These are phyloP conservation scores for Drosera spatulata DNA, from an alignment of 179 eudicot species.

Conservation along the genomic window DNA sequence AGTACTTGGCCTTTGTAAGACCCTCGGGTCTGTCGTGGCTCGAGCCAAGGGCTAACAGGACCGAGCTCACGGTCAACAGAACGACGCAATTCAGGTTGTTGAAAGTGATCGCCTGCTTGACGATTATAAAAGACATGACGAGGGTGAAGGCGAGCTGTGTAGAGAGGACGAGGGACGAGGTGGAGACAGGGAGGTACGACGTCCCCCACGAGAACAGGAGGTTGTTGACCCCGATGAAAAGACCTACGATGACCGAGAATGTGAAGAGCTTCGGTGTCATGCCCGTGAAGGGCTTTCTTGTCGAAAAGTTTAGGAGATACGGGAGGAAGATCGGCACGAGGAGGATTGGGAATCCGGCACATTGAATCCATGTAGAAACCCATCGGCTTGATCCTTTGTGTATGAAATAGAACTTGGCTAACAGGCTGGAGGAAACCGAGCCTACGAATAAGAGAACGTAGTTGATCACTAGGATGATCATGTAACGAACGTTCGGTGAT, in stretches of 20 bases:
- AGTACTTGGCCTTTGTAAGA: constrained; percentile 32
- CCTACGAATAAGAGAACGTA: constrained; percentile 40
- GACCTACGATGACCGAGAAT: constrained; percentile 24
- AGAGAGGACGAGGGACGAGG: constrained; percentile 52
- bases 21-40: constrained; percentile 40
- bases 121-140: constrained; percentile 45
- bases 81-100: constrained; percentile 62
- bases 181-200: constrained; percentile 72
- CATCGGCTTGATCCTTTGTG: constrained; percentile 70
- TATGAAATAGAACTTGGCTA: constrained; percentile 66
- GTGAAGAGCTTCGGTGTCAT: constrained; percentile 12
- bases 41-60: constrained; percentile 37
- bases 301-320: constrained; percentile 15
- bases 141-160: constrained; percentile 59
- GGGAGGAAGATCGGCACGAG: constrained; percentile 35
- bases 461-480: constrained; percentile 29
- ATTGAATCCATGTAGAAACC: constrained; percentile 78
- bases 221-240: constrained; percentile 37
- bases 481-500: constrained; percentile 19
- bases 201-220: constrained; percentile 68
- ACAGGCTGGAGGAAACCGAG: constrained; percentile 39
- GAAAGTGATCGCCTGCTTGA: constrained; percentile 49
- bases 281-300: constrained; percentile 38
- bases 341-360: constrained; percentile 62
- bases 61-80: constrained; percentile 46